phyloP scores from a whole-genome alignment of 2,329 filamentous ascomycete genomes.

The Penicillium decumbens region DNA sequence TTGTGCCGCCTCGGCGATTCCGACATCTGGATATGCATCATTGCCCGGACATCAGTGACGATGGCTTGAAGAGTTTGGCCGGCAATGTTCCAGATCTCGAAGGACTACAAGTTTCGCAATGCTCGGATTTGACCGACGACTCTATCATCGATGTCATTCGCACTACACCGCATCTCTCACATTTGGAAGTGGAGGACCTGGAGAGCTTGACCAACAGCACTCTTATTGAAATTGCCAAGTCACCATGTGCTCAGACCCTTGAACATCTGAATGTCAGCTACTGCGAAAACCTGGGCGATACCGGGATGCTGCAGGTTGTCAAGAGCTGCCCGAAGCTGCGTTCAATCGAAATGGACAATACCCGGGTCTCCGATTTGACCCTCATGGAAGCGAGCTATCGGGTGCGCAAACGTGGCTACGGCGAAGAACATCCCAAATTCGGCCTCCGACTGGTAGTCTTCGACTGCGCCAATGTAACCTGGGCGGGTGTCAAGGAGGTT shows the following conservation, averaged over 20 bases:
- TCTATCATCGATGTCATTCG: slow-evolving; percentile 68
- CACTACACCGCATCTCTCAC: slow-evolving; percentile 71
- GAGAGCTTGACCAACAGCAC: slow-evolving; percentile 69
- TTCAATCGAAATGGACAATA: slow-evolving; percentile 87
- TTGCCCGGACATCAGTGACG: slow-evolving; percentile 68
- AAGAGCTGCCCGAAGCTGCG: slow-evolving; percentile 66
- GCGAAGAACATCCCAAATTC: slow-evolving; percentile 49
- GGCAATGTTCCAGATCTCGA: slow-evolving; percentile 73
- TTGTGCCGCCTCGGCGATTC: slow-evolving; percentile 71
- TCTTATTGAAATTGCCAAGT: slow-evolving; percentile 68
- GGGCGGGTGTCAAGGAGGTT: slow-evolving; percentile 84
- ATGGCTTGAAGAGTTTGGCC: slow-evolving; percentile 66
- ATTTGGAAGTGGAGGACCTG: slow-evolving; percentile 86
- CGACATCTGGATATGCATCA: slow-evolving; percentile 81
- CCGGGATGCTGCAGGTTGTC: slow-evolving; percentile 76
- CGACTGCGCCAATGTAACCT: slow-evolving; percentile 87
- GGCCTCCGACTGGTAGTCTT: slow-evolving; percentile 77
- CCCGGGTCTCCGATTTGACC: slow-evolving; percentile 78
- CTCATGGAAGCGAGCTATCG: slow-evolving; percentile 80
- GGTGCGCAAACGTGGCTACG: slow-evolving; percentile 61
- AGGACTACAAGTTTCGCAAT: slow-evolving; percentile 77
- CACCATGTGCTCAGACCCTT: slow-evolving; percentile 66
- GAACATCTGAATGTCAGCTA: slow-evolving; percentile 84
- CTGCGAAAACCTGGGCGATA: slow-evolving; percentile 79
- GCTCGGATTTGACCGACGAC: slow-evolving; percentile 66